Evolutionary conservation across 345 rosid species (phyloP), one percentile per base, ranked within the genome.

Genomic region (Pugionium cornutum): DNA sequence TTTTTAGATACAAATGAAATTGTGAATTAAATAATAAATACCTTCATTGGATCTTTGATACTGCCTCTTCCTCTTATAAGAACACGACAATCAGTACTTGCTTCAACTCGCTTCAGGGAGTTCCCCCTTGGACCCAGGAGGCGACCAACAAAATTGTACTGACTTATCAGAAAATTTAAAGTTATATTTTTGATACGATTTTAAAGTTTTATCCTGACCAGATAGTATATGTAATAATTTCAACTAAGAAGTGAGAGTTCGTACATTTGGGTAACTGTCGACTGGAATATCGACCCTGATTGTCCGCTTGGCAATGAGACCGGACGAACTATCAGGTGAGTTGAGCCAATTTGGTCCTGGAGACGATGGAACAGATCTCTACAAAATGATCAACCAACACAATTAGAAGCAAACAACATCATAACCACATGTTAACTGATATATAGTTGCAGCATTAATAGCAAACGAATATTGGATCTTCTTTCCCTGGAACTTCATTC

Each of bases 121-220:
- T 95, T 89, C 6, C 99, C 99, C 74, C 98, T 81, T 50, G 98
- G 99, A 36, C 98, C 99, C 66, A 95, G 86, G 67, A 95, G 94
- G 63, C 98, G 98, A 31, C 99, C 98, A 9, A 95, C 99, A 77
- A 95, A 95, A 77, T 95, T 95, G 83, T 66, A 95, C 99, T 95
- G 88, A 76, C 69, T 71, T 26, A 62, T 70, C 33, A 44, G 67
- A 61, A 11, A 36, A 9, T 9, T 50, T 26, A 40, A 30, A 48
- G 50, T 78, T 65, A 75, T 76, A 62, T 4, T n/a, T n/a, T 11
- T 9, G 3, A 42, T 42, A 9, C 4, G 46, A 42, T 10, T 27
- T 54, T 25, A 45, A 28, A 35, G 50, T 77, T 62, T 75, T 75
- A 64, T 3, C 9, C 73, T 1, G 9, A 26, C 31, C 28, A 27